A percentile compares a stretch with the other conserved stretches of the same genome.
Conservation (phyloP, 2,329 filamentous ascomycete species). For the Aureobasidium sp. region DNA sequence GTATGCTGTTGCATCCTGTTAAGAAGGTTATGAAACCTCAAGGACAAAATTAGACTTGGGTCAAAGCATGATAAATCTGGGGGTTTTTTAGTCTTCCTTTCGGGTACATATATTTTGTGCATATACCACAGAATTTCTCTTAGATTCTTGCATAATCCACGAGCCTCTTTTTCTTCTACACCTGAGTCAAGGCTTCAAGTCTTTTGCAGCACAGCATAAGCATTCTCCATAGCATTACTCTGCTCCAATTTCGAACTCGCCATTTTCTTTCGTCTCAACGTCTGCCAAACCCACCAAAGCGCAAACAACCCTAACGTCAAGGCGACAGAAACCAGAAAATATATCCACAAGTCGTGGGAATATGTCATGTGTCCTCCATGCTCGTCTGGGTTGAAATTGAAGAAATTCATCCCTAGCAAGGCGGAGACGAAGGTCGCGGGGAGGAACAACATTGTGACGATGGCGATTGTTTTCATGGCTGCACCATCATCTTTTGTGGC, state of each 20-base stretch:
- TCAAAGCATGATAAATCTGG: neutral
- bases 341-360: neutral
- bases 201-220: neutral
- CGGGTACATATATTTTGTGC: neutral
- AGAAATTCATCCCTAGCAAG: constrained; percentile 10
- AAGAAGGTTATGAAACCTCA: constrained; percentile 54
- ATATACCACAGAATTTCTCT: too few relatives aligned
- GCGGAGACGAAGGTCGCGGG: constrained; percentile 28
- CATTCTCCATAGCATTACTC: neutral
- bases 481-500: constrained; percentile 37
- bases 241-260: constrained; percentile 2
- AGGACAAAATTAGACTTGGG: neutral
- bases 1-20: constrained; percentile 90
- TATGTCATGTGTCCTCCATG: neutral
- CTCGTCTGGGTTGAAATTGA: neutral
- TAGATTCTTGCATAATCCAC: too few relatives aligned
- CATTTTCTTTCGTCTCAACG: neutral
- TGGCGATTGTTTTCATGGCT: constrained; percentile 45
- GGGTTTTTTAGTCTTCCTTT: neutral
- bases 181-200: too few relatives aligned
- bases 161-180: too few relatives aligned
- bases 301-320: neutral
- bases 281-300: constrained; percentile 1
- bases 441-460: constrained; percentile 44
- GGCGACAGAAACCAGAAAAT: neutral